A percentile compares a stretch with the other conserved stretches of the same genome.
phyloP scores from a whole-genome alignment of 192 early-diverging fungal genomes.

The Umbelopsis vinacea region DNA sequence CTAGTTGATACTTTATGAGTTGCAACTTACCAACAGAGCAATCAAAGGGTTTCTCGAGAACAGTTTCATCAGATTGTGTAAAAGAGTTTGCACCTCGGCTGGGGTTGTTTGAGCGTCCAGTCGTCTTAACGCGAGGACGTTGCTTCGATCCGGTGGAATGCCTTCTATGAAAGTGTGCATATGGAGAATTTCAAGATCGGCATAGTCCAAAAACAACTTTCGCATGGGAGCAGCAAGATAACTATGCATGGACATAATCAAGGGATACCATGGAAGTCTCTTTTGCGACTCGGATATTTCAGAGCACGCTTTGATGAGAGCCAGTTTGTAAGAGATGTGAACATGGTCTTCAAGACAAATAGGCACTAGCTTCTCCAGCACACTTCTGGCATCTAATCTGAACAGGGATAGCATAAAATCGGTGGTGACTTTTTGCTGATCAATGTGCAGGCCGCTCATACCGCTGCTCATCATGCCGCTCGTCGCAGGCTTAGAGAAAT shows the following conservation, averaged over 20 bases:
- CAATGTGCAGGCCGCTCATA: constrained; percentile 54
- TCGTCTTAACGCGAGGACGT: constrained; percentile 39
- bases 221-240: constrained; percentile 62
- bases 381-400: constrained; percentile 70
- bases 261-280: constrained; percentile 71
- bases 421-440: constrained; percentile 69
- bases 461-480: neutral
- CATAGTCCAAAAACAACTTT: constrained; percentile 61
- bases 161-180: constrained; percentile 29
- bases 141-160: constrained; percentile 46
- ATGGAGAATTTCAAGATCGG: constrained; percentile 35
- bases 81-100: constrained; percentile 73
- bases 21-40: constrained; percentile 60
- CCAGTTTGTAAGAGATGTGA: constrained; percentile 76
- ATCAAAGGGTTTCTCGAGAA: constrained; percentile 74
- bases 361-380: constrained; percentile 69
- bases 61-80: constrained; percentile 71
- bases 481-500: constrained; percentile 3
- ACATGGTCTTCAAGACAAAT: constrained; percentile 66
- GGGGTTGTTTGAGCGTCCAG: constrained; percentile 1
- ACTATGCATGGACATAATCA: constrained; percentile 53
- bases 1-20: neutral
- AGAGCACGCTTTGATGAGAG: constrained; percentile 75
- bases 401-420: constrained; percentile 71
- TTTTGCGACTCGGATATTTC: constrained; percentile 65